These are phyloP conservation scores for Alloteropsis angusta DNA, from an alignment of 202 grass and related monocot genomes.

Conservation along the genomic window DNA sequence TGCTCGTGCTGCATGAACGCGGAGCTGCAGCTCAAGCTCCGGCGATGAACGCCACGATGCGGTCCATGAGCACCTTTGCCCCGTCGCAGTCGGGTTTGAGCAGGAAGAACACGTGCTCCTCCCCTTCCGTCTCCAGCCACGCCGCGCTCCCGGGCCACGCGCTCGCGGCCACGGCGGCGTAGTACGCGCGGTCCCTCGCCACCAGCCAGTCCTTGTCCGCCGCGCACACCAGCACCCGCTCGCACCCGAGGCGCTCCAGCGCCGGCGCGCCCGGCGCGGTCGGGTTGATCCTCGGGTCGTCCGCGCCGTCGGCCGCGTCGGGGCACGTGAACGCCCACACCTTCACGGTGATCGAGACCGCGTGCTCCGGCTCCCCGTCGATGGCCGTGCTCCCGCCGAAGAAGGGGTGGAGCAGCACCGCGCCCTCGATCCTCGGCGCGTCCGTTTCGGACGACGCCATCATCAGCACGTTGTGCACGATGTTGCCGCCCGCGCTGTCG, in stretches of 20 bases:
- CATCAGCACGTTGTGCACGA: constrained; percentile 41
- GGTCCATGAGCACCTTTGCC: constrained; percentile 40
- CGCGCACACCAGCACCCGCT: constrained; percentile 49
- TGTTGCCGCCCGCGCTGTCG: constrained; percentile 60
- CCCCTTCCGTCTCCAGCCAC: constrained; percentile 31
- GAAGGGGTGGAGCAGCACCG: constrained; percentile 44
- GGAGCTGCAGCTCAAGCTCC: neutral
- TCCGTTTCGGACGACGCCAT: neutral
- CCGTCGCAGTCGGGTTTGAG: constrained; percentile 33
- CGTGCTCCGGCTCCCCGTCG: neutral
- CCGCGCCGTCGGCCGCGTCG: constrained; percentile 13
- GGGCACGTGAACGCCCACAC: constrained; percentile 36
- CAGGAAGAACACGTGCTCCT: constrained; percentile 59
- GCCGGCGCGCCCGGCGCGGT: constrained; percentile 24
- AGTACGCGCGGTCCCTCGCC: constrained; percentile 33
- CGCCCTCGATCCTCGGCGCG: constrained; percentile 31
- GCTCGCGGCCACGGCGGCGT: constrained; percentile 20
- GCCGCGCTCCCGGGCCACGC: constrained; percentile 23
- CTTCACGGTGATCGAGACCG: neutral
- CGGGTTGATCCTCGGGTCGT: constrained; percentile 54
- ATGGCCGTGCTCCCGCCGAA: constrained; percentile 28
- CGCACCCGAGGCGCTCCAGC: constrained; percentile 35
- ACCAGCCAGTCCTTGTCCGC: constrained; percentile 39
- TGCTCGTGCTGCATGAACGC: no score
- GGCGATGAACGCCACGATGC: constrained; percentile 31